Percentiles rank a stretch among this genome's conserved stretches.
Evolutionary conservation across 345 rosid genomes (phyloP).

Genomic region (Gossypium stocksii): DNA sequence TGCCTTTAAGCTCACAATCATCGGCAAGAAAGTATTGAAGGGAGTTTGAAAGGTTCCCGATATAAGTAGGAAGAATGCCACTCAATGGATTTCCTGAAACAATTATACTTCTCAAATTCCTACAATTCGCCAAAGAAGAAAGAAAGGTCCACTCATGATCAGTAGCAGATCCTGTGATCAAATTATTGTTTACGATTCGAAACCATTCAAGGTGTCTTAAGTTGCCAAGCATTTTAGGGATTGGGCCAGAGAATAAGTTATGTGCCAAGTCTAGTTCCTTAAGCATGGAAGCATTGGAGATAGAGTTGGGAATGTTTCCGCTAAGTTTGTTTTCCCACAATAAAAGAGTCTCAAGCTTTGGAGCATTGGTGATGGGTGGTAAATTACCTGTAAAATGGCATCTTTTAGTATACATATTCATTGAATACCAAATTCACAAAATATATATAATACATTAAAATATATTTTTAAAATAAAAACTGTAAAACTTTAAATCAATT

Average conservation of each 20-base stretch:
- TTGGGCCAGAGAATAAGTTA: not conserved
- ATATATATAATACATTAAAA: no score
- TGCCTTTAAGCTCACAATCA: not conserved
- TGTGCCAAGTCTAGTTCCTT: fast-evolving
- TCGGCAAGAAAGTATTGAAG: not conserved
- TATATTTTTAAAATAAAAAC: no score
- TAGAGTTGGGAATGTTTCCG: not conserved
- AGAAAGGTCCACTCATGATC: not conserved
- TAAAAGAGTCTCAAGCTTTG: not conserved
- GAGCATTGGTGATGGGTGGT: not conserved
- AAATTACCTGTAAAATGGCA: not conserved
- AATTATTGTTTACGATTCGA: not conserved
- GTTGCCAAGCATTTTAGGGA: not conserved
- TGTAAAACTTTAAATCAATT: no score
- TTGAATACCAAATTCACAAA: no score
- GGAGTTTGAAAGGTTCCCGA: constrained; percentile 15
- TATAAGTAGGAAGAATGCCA: not conserved
- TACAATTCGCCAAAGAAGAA: not conserved
- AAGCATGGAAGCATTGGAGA: not conserved
- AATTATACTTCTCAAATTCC: not conserved
- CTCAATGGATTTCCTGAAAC: not conserved
- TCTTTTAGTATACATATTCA: no score
- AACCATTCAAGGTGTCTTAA: not conserved
- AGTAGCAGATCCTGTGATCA: not conserved
- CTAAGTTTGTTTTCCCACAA: not conserved